Conservation (phyloP, 2,329 filamentous ascomycete species). For the Pseudocercospora vitis region DNA sequence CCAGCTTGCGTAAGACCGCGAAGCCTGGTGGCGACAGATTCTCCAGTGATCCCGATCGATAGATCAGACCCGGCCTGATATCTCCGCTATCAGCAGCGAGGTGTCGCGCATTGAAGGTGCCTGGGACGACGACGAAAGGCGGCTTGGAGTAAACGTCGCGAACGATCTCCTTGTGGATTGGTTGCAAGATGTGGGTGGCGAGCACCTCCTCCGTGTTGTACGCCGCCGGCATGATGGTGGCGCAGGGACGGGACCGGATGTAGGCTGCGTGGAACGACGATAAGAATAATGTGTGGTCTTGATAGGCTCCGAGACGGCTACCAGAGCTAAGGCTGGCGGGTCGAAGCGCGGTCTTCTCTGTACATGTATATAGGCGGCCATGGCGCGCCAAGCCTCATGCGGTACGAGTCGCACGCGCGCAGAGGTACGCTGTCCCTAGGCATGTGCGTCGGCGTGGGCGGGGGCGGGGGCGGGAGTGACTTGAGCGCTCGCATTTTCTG, state of each 20-base stretch:
- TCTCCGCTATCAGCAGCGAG: not conserved
- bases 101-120: slow-evolving; percentile 13
- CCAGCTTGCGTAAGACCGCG: slow-evolving; percentile 5
- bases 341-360: slow-evolving; percentile 1
- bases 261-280: not conserved
- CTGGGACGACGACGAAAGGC: slow-evolving; percentile 9
- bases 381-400: not conserved
- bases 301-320: not conserved
- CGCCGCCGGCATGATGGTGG: not conserved
- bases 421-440: no score
- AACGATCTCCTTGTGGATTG: slow-evolving; percentile 6
- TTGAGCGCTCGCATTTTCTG: not conserved
- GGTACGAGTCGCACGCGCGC: not conserved
- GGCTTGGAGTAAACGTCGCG: slow-evolving; percentile 7
- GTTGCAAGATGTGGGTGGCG: slow-evolving; percentile 1
- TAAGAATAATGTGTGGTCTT: slow-evolving; percentile 1
- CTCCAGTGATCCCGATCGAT: slow-evolving; percentile 1
- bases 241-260: not conserved
- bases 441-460: no score
- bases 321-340: not conserved
- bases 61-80: not conserved
- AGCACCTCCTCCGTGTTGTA: slow-evolving; percentile 9
- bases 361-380: not conserved
- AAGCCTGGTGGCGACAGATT: slow-evolving; percentile 1
- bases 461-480: not conserved